Conservation (phyloP, 805 yeast genomes). For the Spencermartinsiella europaea region DNA sequence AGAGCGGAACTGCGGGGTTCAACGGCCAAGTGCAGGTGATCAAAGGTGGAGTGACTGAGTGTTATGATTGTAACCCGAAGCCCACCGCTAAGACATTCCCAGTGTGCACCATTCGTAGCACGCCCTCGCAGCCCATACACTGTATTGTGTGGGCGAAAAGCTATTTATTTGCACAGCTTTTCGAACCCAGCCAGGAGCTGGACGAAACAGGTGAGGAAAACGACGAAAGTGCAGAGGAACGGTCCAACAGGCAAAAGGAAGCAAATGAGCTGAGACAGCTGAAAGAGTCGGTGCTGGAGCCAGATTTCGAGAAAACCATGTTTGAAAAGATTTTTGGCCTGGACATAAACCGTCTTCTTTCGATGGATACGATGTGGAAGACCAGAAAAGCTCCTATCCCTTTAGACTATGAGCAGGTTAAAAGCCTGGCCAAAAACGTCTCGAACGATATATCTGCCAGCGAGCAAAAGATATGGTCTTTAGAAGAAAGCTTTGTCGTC, state of each 20-base stretch:
- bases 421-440: slow-evolving; percentile 12
- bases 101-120: slow-evolving; percentile 93
- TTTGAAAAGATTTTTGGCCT: slow-evolving; percentile 49
- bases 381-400: slow-evolving; percentile 65
- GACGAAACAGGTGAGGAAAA: slow-evolving; percentile 57
- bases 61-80: slow-evolving; percentile 87
- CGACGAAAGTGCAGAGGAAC: slow-evolving; percentile 33
- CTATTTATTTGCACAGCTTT: slow-evolving; percentile 76
- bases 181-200: slow-evolving; percentile 55
- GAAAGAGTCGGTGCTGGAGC: slow-evolving; percentile 29
- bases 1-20: slow-evolving; percentile 92
- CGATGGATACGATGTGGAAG: slow-evolving; percentile 75
- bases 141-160: slow-evolving; percentile 98
- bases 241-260: slow-evolving; percentile 32
- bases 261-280: slow-evolving; percentile 33
- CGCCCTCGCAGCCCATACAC: slow-evolving; percentile 94
- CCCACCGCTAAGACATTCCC: slow-evolving; percentile 89
- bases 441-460: slow-evolving; percentile 30
- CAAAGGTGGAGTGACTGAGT: slow-evolving; percentile 73
- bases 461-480: slow-evolving; percentile 50
- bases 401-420: slow-evolving; percentile 36
- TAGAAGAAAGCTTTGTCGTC: slow-evolving; percentile 57
- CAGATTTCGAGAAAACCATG: slow-evolving; percentile 30
- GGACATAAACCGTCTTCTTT: slow-evolving; percentile 73
- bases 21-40: slow-evolving; percentile 94